Percentiles rank a stretch among this genome's conserved stretches.
These are phyloP conservation scores for Letharia columbiana DNA, from an alignment of 495 filamentous ascomycete genomes.

Conservation along the genomic window DNA sequence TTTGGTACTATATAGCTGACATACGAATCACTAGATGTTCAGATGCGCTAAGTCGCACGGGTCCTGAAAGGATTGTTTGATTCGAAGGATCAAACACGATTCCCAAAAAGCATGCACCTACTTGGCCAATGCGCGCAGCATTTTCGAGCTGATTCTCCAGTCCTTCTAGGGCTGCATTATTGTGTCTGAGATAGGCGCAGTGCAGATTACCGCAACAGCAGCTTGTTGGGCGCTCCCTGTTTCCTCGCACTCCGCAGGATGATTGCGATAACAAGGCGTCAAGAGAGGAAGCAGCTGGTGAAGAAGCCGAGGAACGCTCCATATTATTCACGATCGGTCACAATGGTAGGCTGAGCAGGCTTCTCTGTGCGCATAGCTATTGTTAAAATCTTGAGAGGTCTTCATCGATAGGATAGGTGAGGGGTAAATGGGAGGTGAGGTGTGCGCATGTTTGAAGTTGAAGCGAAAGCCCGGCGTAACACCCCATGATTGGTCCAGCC, in stretches of 20 bases:
- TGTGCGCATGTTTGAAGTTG: neutral
- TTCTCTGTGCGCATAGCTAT: neutral
- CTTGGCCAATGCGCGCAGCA: constrained; percentile 83
- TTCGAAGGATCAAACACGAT: constrained; percentile 10
- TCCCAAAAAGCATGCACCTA: constrained; percentile 32
- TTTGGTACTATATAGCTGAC: neutral
- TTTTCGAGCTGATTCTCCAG: constrained; percentile 79
- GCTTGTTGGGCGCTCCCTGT: constrained; percentile 17
- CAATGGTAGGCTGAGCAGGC: constrained; percentile 8
- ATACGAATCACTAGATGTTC: neutral
- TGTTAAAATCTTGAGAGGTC: neutral
- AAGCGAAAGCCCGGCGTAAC: neutral
- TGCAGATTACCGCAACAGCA: constrained; percentile 83
- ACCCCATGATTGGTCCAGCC: constrained; percentile 9
- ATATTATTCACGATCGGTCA: neutral
- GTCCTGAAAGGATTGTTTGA: neutral
- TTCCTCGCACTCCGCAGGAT: constrained; percentile 13
- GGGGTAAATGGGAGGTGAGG: neutral
- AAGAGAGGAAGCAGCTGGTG: constrained; percentile 15
- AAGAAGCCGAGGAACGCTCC: constrained; percentile 1
- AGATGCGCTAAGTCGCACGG: neutral
- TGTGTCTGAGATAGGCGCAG: constrained; percentile 73
- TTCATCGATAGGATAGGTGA: neutral
- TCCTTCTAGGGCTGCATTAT: constrained; percentile 64
- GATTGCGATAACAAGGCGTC: constrained; percentile 22